These are phyloP conservation scores for Calonectria honghensis DNA, from an alignment of 2,329 filamentous ascomycete genomes.

Conservation along the genomic window DNA sequence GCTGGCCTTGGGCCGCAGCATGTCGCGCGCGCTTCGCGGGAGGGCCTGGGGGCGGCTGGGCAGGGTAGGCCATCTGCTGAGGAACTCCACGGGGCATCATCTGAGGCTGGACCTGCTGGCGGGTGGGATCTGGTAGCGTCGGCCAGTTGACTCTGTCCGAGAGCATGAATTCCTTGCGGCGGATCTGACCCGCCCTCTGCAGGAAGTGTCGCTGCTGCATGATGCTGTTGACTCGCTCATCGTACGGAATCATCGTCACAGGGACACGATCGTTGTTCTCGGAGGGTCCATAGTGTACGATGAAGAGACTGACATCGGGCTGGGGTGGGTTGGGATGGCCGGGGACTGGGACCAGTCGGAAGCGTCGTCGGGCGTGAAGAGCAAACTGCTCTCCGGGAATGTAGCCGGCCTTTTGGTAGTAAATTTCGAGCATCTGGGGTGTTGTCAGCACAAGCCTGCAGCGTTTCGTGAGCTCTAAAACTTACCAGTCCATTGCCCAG, in stretches of 20 bases:
- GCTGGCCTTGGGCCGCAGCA: constrained; percentile 63
- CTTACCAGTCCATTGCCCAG: constrained; percentile 76
- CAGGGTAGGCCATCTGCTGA: constrained; percentile 78
- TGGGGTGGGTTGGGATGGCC: constrained; percentile 81
- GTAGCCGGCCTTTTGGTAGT: constrained; percentile 88
- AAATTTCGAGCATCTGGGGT: constrained; percentile 88
- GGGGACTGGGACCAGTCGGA: constrained; percentile 85
- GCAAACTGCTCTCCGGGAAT: constrained; percentile 84
- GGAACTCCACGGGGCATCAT: constrained; percentile 70
- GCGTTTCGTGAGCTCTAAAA: background rate
- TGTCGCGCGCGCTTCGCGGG: constrained; percentile 74
- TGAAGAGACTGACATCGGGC: constrained; percentile 89
- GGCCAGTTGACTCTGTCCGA: constrained; percentile 94
- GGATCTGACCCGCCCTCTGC: constrained; percentile 85
- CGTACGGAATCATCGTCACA: constrained; percentile 78
- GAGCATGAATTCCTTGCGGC: constrained; percentile 95
- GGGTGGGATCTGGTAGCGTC: constrained; percentile 77
- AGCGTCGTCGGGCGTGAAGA: constrained; percentile 87
- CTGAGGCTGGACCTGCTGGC: constrained; percentile 71
- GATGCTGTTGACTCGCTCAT: constrained; percentile 75
- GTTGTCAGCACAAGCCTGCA: constrained; percentile 40
- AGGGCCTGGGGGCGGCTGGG: constrained; percentile 70
- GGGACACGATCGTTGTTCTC: constrained; percentile 85
- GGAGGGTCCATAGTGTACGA: constrained; percentile 90
- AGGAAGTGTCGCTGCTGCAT: constrained; percentile 79